Evolutionary conservation across 768 basidiomycete genomes (phyloP), one percentile per base, ranked within the genome.

Genomic region (Psilocybe cubensis): DNA sequence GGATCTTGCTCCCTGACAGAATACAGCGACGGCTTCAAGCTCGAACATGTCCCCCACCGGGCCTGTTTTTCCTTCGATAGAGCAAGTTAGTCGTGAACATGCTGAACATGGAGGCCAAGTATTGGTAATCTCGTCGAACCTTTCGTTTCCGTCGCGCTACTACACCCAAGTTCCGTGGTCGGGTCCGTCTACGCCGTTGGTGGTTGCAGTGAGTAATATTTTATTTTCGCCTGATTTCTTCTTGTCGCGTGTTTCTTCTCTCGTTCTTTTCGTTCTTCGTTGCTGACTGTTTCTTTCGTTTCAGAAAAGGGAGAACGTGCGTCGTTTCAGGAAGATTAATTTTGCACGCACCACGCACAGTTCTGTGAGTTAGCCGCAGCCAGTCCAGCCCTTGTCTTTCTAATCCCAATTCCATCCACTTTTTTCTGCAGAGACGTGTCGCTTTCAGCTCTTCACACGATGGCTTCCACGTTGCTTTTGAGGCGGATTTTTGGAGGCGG

Each of bases 31-130:
- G 35, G 14, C 35, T 38, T 4, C 35, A 33, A 14, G 31, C 35
- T 38, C 48, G 56, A 44, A 57, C 48, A 57, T 57, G 56, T 33
- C 41, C 42, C 21, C 33, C 48, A 29, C 56, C 56, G 42, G 33
- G 11, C 18, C 38, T 52, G 35, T 27, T 52, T 38, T 52, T 29
- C 45, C 52, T 53, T 48, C 45, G 5, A 41, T 53, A 51, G 42
- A 31, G 10, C 57, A 53, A 48, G 57, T 48, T 10, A 38, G 35
- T 28, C 17, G 38, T 40, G 27, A n/a, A 31, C 27, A 27, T 3
- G n/a, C 46, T 5, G 17, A 11, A 23, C 44, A 29, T 21, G 50
- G 42, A 43, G 57, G 28, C 28, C 56, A 45, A 20, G 43, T 52
- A 20, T 52, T 38, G 45, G 40, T 51, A 21, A 31, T 31, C n/a